Base-by-base conservation (phyloP, 176 grass and related monocot species). In the Juncus effusus region DNA sequence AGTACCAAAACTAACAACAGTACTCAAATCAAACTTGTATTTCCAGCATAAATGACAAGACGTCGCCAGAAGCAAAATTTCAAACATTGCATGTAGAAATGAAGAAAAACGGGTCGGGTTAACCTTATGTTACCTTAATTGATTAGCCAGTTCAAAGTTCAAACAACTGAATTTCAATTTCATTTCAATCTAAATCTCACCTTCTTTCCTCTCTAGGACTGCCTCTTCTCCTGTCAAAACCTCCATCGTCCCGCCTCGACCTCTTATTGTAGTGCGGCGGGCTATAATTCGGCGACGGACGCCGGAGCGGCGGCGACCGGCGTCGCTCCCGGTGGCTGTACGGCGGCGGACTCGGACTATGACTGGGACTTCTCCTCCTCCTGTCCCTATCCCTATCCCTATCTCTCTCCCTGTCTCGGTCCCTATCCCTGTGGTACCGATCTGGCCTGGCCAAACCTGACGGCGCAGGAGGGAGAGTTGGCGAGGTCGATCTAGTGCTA, bases 141-240 rank as follows among this genome's bases (percentile, higher is more conserved):
- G 16, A 61, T 76, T 74, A 56, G 47, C 10, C 56, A 77, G 58
- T 19, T 13, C 0, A 42, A 64, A 77, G 58, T 19, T 13, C 0
- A 54, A 61, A 54, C 14, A 42, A 38, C 16, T 38, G 47, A 19
- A 54, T 70, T 42, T 16, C 42, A 40, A 60, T 53, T 1, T 3
- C 64, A 67, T 58, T 78, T 69, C 77, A 77, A 70, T 70, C 60
- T 36, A 74, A 70, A 8, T 77, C 80, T 54, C 64, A 55, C 10
- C 80, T 80, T 65, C 87, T 80, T 12, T 86, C 94, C 60, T 80
- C 88, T 76, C 87, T 85, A 36, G 87, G 67, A 9, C 90, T 83
- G 14, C 87, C 85, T 13, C 93, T 82, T 11, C 95, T 86, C 69
- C 89, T 78, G 74, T 90, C 95, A 35, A 93, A 94, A 11, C 95